A percentile compares a stretch with the other conserved stretches of the same genome.
These are phyloP conservation scores for Zymoseptoria passerinii DNA, from an alignment of 2,329 filamentous ascomycete genomes.

Conservation along the genomic window DNA sequence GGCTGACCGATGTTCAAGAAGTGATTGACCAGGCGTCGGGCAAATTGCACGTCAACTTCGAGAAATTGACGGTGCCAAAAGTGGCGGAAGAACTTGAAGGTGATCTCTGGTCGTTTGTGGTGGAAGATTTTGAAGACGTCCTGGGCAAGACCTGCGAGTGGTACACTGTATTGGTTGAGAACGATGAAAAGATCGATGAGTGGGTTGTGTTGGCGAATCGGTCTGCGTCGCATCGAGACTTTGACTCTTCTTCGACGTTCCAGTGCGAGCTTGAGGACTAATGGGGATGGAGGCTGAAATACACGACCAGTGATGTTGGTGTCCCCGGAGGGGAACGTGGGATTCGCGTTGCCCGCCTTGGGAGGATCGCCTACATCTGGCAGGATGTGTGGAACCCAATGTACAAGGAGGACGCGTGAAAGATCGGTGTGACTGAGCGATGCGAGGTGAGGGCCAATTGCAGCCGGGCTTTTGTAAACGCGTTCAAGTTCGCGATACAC, in stretches of 20 bases:
- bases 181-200: slow-evolving; percentile 6
- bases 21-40: slow-evolving; percentile 11
- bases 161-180: slow-evolving; percentile 2
- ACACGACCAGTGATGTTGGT: not conserved
- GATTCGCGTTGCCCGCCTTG: not conserved
- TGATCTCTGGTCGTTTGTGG: not conserved
- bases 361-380: not conserved
- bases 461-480: not conserved
- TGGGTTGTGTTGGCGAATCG: not conserved
- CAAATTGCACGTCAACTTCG: slow-evolving; percentile 8
- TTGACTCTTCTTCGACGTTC: not conserved
- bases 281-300: not conserved
- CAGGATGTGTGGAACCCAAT: not conserved
- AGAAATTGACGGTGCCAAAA: not conserved
- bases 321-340: not conserved
- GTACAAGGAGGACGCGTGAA: not conserved
- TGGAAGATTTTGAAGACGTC: slow-evolving; percentile 11
- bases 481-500: not conserved
- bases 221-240: not conserved
- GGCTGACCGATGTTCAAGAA: slow-evolving; percentile 7
- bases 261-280: not conserved
- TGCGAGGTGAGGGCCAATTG: not conserved
- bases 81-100: not conserved
- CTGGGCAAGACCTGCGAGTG: not conserved
- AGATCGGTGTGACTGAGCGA: not conserved